Evolutionary conservation across 2,329 filamentous ascomycete genomes (phyloP), one percentile per base, ranked within the genome.

Genomic region (Sclerotinia subarctica): DNA sequence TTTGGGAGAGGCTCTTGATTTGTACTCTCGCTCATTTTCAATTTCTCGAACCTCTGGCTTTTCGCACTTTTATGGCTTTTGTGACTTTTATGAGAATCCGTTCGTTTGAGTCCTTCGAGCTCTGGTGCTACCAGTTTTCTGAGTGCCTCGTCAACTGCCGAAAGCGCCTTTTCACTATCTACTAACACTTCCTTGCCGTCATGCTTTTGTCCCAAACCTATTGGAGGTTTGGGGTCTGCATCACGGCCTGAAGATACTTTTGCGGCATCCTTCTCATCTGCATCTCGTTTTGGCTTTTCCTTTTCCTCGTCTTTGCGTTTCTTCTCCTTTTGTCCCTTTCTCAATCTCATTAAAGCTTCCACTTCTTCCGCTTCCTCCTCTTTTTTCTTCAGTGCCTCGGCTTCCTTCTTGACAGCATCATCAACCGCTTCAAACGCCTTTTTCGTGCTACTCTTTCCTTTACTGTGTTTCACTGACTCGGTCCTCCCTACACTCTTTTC

Each of bases 251-350:
- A 44, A 42, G 54, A 46, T 15, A 11, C 26, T n/a, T 62, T 67
- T 46, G 64, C 29, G 38, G 47, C 44, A 60, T 67, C 64, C 38
- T 67, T 67, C 35, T 67, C 64, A 10, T 66, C 64, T 47, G 15
- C 42, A 19, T 59, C 64, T 29, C 64, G 64, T 38, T 66, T 66
- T 5, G 38, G 42, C 32, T 47, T 66, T n/a, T 58, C 64, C n/a
- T 66, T 66, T 58, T 66, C 64, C n/a, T 67, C 64, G 5, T 67
- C 64, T 32, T 67, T 67, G 47, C 64, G 64, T 52, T 62, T 67
- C 24, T 57, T 67, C 11, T 67, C 64, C 38, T 62, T 67, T 29
- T 67, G 54, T 1, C 49, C 64, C 24, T 62, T 62, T 26, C 64
- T 67, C n/a, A 67, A 62, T 52, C 60, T 62, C 15, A 19, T 67